These are phyloP conservation scores for Diaporthe nobilis DNA, from an alignment of 2,329 filamentous ascomycete species.

Conservation along the genomic window DNA sequence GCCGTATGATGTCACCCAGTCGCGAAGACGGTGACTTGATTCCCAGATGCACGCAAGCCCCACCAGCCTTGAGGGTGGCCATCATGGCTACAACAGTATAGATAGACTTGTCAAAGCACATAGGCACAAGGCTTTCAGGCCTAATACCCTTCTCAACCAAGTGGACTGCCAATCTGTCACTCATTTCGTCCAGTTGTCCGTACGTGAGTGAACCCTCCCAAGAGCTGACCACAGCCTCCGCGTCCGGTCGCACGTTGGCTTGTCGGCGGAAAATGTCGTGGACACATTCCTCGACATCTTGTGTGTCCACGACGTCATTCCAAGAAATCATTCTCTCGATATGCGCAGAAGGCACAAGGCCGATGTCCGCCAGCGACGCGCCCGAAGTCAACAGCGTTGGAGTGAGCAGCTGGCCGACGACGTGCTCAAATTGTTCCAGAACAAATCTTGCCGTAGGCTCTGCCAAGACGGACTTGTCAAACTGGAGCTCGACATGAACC, in stretches of 20 bases:
- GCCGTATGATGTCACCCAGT: background rate
- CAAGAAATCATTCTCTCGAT: background rate
- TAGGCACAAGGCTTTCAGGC: background rate
- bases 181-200: background rate
- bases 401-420: background rate
- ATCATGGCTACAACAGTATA: background rate
- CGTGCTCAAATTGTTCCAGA: background rate
- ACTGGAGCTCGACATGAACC: background rate
- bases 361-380: background rate
- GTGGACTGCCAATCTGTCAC: background rate
- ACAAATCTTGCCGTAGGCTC: background rate
- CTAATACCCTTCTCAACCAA: background rate
- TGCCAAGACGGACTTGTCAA: background rate
- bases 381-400: background rate
- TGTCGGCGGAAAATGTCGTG: background rate
- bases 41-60: background rate
- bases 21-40: background rate
- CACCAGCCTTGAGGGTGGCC: background rate
- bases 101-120: background rate
- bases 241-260: background rate
- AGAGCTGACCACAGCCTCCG: background rate
- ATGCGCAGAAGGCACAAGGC: background rate
- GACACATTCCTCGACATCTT: background rate
- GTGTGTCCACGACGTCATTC: background rate
- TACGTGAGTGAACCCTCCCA: background rate